Evolutionary conservation across 768 basidiomycete genomes (phyloP), one percentile per base, ranked within the genome.

Genomic region (Mycena polygramma): DNA sequence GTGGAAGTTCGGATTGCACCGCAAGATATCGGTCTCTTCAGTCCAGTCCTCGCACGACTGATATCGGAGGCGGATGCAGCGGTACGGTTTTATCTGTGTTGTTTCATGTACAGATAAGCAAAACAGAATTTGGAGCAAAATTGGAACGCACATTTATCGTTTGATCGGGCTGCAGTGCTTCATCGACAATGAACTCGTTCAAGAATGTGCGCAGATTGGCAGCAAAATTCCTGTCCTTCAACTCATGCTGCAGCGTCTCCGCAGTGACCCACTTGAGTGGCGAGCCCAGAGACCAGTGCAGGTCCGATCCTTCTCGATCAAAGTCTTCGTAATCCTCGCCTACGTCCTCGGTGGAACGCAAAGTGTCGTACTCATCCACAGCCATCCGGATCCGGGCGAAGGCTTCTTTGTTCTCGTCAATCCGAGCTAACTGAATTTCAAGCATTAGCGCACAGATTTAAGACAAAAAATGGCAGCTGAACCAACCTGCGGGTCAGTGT

Each of bases 331-430:
- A 19, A 22, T 49, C n/a, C 22, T 49, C 48, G n/a, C n/a, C n/a
- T n/a, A n/a, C n/a, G n/a, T n/a, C n/a, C n/a, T n/a, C 22, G 48
- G 15, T n/a, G 48, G 7, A 39, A 49, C 17, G 7, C 7, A 49
- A 7, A n/a, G 22, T 22, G 24, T 57, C 55, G 20, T 39, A 57
- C 39, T 57, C 37, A 7, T 57, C 55, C 3, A 57, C 19, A 1
- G 55, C 55, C 55, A 57, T 57, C 11, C 55, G 55, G 24, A 57
- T 57, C 37, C 55, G 55, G 41, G 55, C 55, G 14, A 57, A 57
- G 36, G 55, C 55, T n/a, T 57, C 55, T 39, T 57, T 57, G n/a
- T 57, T 57, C 24, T 57, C 55, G 19, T 57, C 55, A 17, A 57
- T 57, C 20, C 55, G 55, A 7, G 55, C 37, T 20, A 57, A 37